phyloP scores from a whole-genome alignment of 768 basidiomycete species.

The Trametopsis cervina region DNA sequence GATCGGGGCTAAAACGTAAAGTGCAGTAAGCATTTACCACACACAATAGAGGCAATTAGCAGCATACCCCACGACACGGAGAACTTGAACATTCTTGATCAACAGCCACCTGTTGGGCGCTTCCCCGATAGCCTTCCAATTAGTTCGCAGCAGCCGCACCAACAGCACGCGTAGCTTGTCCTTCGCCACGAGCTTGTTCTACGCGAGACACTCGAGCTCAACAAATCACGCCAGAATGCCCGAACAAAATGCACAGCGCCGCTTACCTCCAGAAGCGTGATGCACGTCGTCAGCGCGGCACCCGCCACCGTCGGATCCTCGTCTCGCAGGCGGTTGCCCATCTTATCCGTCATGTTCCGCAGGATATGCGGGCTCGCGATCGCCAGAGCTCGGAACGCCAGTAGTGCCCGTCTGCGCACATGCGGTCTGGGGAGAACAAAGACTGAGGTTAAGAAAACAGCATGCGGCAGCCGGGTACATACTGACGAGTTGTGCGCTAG shows the following conservation, averaged over 20 bases:
- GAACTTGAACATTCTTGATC: constrained; percentile 10
- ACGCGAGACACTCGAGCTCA: too few relatives aligned
- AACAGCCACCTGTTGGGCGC: constrained; percentile 9
- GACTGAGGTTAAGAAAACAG: constrained; percentile 1
- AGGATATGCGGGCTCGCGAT: constrained; percentile 39
- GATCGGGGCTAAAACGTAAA: constrained; percentile 10
- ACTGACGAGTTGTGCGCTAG: constrained; percentile 75
- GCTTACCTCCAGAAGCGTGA: constrained; percentile 25
- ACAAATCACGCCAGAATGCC: too few relatives aligned
- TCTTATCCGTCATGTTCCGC: constrained; percentile 30
- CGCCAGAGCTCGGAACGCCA: constrained; percentile 51
- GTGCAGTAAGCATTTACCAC: background rate
- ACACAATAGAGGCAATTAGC: background rate
- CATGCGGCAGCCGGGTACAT: constrained; percentile 21
- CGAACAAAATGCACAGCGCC: too few relatives aligned
- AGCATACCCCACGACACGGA: constrained; percentile 14
- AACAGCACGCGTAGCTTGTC: constrained; percentile 14
- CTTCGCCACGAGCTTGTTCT: constrained; percentile 13
- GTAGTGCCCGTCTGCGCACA: constrained; percentile 56
- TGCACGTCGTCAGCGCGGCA: constrained; percentile 35
- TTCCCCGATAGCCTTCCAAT: constrained; percentile 13
- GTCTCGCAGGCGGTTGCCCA: constrained; percentile 38
- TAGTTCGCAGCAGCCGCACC: constrained; percentile 8
- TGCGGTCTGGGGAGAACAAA: constrained; percentile 33
- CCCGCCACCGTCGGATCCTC: constrained; percentile 34